A percentile compares a stretch with the other conserved stretches of the same genome.
Conservation (phyloP, 2,329 filamentous ascomycete genomes). For the Fusarium citri region DNA sequence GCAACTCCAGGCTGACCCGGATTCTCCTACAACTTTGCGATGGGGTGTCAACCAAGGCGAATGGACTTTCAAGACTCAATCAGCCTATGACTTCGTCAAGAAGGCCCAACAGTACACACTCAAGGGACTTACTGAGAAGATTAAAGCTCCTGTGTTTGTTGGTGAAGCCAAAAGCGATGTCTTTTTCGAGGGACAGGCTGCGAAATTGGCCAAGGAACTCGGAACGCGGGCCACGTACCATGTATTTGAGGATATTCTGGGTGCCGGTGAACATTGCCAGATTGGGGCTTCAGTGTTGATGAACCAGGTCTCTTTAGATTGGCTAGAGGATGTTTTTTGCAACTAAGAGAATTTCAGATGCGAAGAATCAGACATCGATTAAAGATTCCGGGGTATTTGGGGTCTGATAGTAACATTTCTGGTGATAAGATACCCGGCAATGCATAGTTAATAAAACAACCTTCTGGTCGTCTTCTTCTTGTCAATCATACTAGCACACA, state of each 20-base stretch:
- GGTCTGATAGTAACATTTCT: fast-evolving
- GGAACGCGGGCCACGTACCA: constrained; percentile 6
- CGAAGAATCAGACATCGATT: fast-evolving
- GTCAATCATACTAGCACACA: not conserved
- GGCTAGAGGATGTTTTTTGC: constrained; percentile 17
- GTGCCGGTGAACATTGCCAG: constrained; percentile 14
- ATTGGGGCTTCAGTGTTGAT: constrained; percentile 11
- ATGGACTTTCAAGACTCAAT: constrained; percentile 21
- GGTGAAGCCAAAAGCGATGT: constrained; percentile 25
- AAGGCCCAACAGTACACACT: constrained; percentile 27
- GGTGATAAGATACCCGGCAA: fast-evolving
- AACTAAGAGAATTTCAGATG: not conserved
- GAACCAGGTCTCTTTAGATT: constrained; percentile 22
- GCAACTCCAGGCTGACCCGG: not conserved
- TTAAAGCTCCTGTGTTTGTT: constrained; percentile 40
- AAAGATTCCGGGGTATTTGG: not conserved
- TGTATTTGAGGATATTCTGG: not conserved
- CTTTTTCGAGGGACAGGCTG: constrained; percentile 17
- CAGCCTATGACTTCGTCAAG: not conserved
- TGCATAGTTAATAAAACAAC: fast-evolving
- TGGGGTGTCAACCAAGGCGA: constrained; percentile 17
- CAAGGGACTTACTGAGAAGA: constrained; percentile 23
- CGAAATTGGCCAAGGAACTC: constrained; percentile 1
- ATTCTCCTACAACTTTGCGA: not conserved
- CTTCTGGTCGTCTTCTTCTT: not conserved